Evolutionary conservation across 2,329 filamentous ascomycete species (phyloP).

Genomic region (Neofusicoccum cordaticola): DNA sequence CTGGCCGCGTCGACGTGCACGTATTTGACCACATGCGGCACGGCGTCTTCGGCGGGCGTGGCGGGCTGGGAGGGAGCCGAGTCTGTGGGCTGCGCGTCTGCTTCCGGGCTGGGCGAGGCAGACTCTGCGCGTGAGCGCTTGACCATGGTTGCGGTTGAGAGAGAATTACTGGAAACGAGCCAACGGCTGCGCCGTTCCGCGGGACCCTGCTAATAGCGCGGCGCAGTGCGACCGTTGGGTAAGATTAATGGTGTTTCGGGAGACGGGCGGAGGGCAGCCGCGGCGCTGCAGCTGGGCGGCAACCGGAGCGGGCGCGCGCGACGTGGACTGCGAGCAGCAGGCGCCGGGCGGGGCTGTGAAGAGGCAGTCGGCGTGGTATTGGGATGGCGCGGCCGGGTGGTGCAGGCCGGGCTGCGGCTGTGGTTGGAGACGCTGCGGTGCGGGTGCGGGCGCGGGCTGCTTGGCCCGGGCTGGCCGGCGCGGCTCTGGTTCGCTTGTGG

Average conservation of each 20-base stretch:
- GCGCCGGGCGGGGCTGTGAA: not conserved
- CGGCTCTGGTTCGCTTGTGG: constrained; percentile 7
- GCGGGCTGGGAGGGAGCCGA: constrained; percentile 24
- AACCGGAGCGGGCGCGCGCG: not conserved
- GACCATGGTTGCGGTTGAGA: constrained; percentile 45
- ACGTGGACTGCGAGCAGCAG: not conserved
- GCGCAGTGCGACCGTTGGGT: constrained; percentile 7
- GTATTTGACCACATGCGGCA: constrained; percentile 44
- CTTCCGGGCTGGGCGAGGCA: constrained; percentile 38
- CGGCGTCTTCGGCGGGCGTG: constrained; percentile 20
- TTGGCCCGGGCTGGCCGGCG: not conserved
- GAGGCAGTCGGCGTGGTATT: not conserved
- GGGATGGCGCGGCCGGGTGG: not conserved
- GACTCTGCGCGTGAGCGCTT: constrained; percentile 57
- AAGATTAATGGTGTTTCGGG: constrained; percentile 13
- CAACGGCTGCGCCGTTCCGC: not conserved
- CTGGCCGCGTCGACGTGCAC: constrained; percentile 47
- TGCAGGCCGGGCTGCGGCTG: not conserved
- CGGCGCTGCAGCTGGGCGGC: not conserved
- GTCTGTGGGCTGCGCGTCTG: constrained; percentile 5
- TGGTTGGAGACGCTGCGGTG: not conserved
- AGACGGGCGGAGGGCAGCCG: not conserved
- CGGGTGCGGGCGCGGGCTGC: not conserved
- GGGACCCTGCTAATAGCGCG: constrained; percentile 5
- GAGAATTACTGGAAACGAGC: constrained; percentile 18